These are phyloP conservation scores for Crithidia thermophila DNA, from an alignment of 208 protist genomes.

Conservation along the genomic window DNA sequence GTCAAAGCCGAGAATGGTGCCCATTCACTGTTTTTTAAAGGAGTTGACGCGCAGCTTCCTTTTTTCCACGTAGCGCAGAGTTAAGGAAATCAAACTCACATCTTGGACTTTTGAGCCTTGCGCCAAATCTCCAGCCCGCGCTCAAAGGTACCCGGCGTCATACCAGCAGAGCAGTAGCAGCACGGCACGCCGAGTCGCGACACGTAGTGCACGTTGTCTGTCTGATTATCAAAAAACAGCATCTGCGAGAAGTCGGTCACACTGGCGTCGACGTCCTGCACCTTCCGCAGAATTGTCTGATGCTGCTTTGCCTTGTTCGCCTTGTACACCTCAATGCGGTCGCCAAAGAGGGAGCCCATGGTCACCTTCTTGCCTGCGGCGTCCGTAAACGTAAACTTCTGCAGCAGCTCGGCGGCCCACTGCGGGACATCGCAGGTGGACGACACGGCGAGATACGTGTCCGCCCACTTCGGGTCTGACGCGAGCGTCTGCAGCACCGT, in stretches of 20 bases:
- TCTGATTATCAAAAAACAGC: slow-evolving; percentile 94
- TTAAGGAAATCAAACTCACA: too few relatives aligned
- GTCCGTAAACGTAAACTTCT: slow-evolving; percentile 60
- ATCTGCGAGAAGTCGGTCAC: slow-evolving; percentile 77
- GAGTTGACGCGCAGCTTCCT: too few relatives aligned
- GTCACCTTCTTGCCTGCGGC: slow-evolving; percentile 34
- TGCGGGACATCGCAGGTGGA: slow-evolving; percentile 87
- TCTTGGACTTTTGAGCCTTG: slow-evolving; percentile 17
- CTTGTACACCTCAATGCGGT: slow-evolving; percentile 79
- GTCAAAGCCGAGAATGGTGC: not conserved
- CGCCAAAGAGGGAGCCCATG: slow-evolving; percentile 74
- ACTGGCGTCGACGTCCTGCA: slow-evolving; percentile 37
- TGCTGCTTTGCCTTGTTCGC: slow-evolving; percentile 78
- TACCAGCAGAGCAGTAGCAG: slow-evolving; percentile 79
- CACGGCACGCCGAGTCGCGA: slow-evolving; percentile 73
- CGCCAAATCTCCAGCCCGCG: slow-evolving; percentile 70
- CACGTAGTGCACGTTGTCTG: slow-evolving; percentile 77
- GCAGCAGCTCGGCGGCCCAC: slow-evolving; percentile 83
- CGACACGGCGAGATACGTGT: slow-evolving; percentile 75
- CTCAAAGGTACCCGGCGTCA: slow-evolving; percentile 71
- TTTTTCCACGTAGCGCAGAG: too few relatives aligned
- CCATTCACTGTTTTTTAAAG: too few relatives aligned
- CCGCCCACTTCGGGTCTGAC: slow-evolving; percentile 48
- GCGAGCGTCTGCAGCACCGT: slow-evolving; percentile 62
- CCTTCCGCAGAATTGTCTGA: slow-evolving; percentile 48